phyloP scores from a whole-genome alignment of 2,329 filamentous ascomycete genomes.

The Trichophyton benhamiae region DNA sequence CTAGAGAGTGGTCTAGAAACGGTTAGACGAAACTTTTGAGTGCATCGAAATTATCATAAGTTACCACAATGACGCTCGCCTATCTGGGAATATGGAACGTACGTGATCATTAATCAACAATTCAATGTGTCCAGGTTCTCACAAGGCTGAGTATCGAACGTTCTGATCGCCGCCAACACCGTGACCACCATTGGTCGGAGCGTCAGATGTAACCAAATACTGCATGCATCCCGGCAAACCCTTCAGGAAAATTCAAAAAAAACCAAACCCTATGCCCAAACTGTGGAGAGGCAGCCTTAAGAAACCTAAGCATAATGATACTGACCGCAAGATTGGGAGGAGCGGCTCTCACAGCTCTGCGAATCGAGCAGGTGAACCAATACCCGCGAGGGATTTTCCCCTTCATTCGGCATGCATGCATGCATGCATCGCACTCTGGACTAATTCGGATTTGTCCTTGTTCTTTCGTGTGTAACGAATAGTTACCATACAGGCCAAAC shows the following conservation, averaged over 20 bases:
- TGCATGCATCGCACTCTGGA: neutral
- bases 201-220: neutral
- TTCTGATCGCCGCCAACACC: neutral
- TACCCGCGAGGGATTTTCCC: neutral
- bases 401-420: neutral
- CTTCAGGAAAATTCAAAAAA: neutral
- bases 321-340: neutral
- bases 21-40: neutral
- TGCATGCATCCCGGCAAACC: neutral
- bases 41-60: neutral
- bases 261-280: neutral
- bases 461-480: neutral
- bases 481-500: neutral
- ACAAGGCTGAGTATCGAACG: conserved; percentile 1
- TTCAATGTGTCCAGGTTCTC: neutral
- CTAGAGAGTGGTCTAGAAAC: neutral
- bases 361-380: neutral
- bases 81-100: neutral
- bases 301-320: neutral
- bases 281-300: neutral
- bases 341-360: neutral
- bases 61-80: neutral
- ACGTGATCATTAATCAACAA: conserved; percentile 3
- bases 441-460: neutral
- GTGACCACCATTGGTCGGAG: neutral